A percentile compares a stretch with the other conserved stretches of the same genome.
Conservation (phyloP, 2,329 filamentous ascomycete species). For the Trichoderma sp. region DNA sequence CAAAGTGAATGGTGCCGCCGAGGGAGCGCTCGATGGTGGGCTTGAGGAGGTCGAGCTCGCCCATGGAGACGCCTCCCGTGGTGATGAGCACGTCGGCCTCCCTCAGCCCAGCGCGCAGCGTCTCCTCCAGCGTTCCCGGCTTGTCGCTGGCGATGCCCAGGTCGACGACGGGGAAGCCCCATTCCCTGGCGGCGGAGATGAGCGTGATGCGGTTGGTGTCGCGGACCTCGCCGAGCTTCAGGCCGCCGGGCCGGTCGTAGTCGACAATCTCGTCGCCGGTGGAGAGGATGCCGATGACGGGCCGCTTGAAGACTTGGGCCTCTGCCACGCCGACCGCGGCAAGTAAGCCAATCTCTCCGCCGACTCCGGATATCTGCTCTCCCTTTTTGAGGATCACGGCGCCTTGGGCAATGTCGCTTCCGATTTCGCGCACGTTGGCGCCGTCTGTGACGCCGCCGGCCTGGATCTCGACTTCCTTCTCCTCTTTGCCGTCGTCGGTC, state of each 20-base stretch:
- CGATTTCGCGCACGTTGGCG: constrained; percentile 88
- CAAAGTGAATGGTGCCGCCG: constrained; percentile 92
- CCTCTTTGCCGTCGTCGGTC: constrained; percentile 78
- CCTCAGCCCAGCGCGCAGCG: constrained; percentile 71
- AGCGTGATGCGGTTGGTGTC: constrained; percentile 92
- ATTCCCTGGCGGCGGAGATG: constrained; percentile 69
- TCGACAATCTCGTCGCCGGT: constrained; percentile 93
- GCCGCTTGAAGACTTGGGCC: constrained; percentile 71
- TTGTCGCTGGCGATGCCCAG: constrained; percentile 80
- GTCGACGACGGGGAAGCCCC: constrained; percentile 77
- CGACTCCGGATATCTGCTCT: constrained; percentile 78
- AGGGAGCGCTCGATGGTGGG: constrained; percentile 89
- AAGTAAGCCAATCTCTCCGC: constrained; percentile 87
- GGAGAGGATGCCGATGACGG: constrained; percentile 80
- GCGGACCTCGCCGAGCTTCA: constrained; percentile 80
- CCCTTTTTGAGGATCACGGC: constrained; percentile 71
- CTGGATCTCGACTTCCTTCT: constrained; percentile 82
- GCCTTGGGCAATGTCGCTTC: constrained; percentile 75
- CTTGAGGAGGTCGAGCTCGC: constrained; percentile 93
- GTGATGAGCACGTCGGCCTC: constrained; percentile 81
- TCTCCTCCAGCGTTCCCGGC: constrained; percentile 70
- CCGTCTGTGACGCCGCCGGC: constrained; percentile 70
- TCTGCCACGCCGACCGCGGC: constrained; percentile 75
- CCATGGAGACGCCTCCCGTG: constrained; percentile 95
- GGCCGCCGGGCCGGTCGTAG: constrained; percentile 58